These are phyloP conservation scores for Marasmius oreades DNA, from an alignment of 1,284 basidiomycete species.

Conservation along the genomic window DNA sequence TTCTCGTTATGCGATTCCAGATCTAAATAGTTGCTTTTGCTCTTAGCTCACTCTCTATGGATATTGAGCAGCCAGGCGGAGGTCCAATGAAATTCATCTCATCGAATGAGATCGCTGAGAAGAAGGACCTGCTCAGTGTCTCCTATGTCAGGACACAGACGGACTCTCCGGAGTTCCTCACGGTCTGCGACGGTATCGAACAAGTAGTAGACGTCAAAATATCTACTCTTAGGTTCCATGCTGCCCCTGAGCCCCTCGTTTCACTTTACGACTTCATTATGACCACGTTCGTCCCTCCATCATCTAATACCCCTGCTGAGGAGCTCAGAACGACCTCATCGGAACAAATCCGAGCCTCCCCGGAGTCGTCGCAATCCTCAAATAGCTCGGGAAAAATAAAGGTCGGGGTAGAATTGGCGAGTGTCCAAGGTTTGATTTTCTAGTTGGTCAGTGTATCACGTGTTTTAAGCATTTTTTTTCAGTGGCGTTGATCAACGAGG, in stretches of 20 bases:
- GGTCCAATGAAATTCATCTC: slow-evolving; percentile 74
- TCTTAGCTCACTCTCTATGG: slow-evolving; percentile 63
- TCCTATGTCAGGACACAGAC: slow-evolving; percentile 81
- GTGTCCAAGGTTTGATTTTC: slow-evolving; percentile 69
- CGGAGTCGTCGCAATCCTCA: slow-evolving; percentile 5
- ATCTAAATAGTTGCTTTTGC: slow-evolving; percentile 2
- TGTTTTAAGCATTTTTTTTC: slow-evolving; percentile 14
- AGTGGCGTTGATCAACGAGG: slow-evolving; percentile 86
- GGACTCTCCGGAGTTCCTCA: slow-evolving; percentile 85
- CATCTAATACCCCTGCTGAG: slow-evolving; percentile 18
- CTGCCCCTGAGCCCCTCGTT: slow-evolving; percentile 90
- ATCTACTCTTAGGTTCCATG: slow-evolving; percentile 90
- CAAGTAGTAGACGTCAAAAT: slow-evolving; percentile 87
- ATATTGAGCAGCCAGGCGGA: slow-evolving; percentile 62
- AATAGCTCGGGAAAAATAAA: slow-evolving; percentile 62
- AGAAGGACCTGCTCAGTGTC: slow-evolving; percentile 80
- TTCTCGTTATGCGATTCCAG: slow-evolving; percentile 2
- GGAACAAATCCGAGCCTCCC: slow-evolving; percentile 8
- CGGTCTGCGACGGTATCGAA: slow-evolving; percentile 83
- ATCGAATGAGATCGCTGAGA: slow-evolving; percentile 53
- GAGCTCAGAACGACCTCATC: slow-evolving; percentile 2
- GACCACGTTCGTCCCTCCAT: slow-evolving; percentile 82
- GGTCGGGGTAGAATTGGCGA: slow-evolving; percentile 83
- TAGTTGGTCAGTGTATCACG: slow-evolving; percentile 1
- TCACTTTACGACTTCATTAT: slow-evolving; percentile 97